These are phyloP conservation scores for Solanum corneliomulleri DNA, from an alignment of 257 asterid genomes.

Conservation along the genomic window DNA sequence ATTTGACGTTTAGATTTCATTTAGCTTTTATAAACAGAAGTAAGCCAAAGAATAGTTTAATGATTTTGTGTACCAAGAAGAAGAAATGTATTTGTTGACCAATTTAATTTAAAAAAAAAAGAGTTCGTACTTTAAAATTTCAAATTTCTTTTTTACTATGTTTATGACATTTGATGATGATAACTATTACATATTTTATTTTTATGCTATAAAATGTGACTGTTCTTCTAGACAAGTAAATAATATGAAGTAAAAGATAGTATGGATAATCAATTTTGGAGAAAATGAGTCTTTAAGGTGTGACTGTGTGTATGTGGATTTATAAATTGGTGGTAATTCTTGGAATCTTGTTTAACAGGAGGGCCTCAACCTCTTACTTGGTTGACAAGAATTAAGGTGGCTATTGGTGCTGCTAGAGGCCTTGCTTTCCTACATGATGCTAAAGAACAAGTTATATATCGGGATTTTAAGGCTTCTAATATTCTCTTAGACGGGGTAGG, in stretches of 20 bases:
- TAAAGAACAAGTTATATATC: constrained; percentile 66
- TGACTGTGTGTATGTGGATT: background rate
- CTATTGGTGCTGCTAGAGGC: constrained; percentile 79
- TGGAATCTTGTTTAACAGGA: constrained; percentile 30
- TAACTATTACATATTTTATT: too few relatives aligned
- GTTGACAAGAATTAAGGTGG: constrained; percentile 79
- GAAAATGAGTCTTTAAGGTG: background rate
- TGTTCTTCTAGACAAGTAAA: background rate
- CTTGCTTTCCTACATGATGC: constrained; percentile 83
- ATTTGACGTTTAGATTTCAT: background rate
- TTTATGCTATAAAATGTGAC: background rate
- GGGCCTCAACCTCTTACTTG: constrained; percentile 78
- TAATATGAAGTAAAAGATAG: background rate
- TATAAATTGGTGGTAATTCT: background rate
- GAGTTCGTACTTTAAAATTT: too few relatives aligned
- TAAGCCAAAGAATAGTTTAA: background rate
- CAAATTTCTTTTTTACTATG: background rate
- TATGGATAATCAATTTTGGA: background rate
- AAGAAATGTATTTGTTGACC: background rate
- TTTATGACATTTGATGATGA: background rate
- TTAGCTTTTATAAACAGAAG: background rate
- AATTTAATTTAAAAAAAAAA: too few relatives aligned
- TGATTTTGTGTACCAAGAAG: background rate
- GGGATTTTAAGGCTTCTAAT: constrained; percentile 89
- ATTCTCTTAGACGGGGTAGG: constrained; percentile 79